phyloP scores from a whole-genome alignment of 2,329 filamentous ascomycete species.

The Hypoxylon sp. region DNA sequence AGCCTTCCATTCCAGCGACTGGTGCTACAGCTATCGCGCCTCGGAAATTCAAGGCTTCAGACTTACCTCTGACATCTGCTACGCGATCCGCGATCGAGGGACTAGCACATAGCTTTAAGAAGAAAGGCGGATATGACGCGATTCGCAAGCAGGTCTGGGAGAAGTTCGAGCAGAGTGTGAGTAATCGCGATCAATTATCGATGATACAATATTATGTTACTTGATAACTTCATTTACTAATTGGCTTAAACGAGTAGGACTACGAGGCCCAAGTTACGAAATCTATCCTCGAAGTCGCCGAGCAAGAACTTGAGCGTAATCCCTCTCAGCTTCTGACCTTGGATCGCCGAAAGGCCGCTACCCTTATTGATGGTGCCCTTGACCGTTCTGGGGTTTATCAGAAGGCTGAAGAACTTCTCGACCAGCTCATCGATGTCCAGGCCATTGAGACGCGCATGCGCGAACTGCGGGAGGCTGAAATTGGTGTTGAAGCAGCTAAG shows the following conservation, averaged over 20 bases:
- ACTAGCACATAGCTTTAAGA: conserved; percentile 86
- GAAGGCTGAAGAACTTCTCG: conserved; percentile 76
- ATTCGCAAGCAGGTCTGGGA: conserved; percentile 84
- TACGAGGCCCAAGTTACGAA: conserved; percentile 77
- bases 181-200: conserved; percentile 45
- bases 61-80: conserved; percentile 80
- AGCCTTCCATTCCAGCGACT: conserved; percentile 46
- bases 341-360: conserved; percentile 80
- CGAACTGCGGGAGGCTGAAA: conserved; percentile 75
- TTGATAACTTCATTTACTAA: conserved; percentile 24
- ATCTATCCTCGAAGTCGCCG: conserved; percentile 77
- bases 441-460: conserved; percentile 80
- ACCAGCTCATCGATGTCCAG: conserved; percentile 75
- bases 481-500: conserved; percentile 77
- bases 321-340: conserved; percentile 79
- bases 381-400: conserved; percentile 84
- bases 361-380: conserved; percentile 82
- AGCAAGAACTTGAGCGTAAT: conserved; percentile 82
- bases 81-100: conserved; percentile 81
- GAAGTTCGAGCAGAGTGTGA: conserved; percentile 79
- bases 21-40: conserved; percentile 44
- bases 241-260: conserved; percentile 63
- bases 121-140: conserved; percentile 85
- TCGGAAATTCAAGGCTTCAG: conserved; percentile 78
- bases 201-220: not conserved